Conservation (phyloP, 2,329 filamentous ascomycete species). For the Blastomyces parvus region DNA sequence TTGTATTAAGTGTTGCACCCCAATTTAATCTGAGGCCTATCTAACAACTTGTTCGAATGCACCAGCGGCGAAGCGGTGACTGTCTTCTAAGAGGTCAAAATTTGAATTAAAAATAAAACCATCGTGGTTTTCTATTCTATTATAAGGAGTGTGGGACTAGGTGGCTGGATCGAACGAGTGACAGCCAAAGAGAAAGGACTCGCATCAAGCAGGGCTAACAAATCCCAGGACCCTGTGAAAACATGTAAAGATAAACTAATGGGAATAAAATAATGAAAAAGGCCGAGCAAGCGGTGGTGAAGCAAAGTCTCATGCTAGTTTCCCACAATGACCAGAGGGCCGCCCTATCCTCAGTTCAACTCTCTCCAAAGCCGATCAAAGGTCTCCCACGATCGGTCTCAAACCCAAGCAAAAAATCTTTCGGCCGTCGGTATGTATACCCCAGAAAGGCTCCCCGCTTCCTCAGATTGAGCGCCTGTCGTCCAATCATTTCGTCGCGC, state of each 20-base stretch:
- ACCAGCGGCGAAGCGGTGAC: too few relatives aligned
- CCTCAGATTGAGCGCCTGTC: constrained; percentile 64
- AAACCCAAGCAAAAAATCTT: constrained; percentile 27
- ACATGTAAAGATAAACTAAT: not conserved
- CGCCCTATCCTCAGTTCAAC: not conserved
- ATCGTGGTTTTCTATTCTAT: not conserved
- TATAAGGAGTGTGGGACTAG: not conserved
- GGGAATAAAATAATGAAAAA: not conserved
- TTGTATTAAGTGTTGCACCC: not conserved
- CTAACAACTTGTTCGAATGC: not conserved
- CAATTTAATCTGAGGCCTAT: not conserved
- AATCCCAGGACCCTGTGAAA: not conserved
- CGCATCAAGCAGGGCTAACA: not conserved
- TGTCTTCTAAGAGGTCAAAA: not conserved
- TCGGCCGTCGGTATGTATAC: constrained; percentile 64
- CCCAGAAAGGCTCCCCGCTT: constrained; percentile 79
- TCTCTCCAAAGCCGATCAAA: constrained; percentile 10
- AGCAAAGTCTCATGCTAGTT: not conserved
- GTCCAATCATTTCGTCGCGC: constrained; percentile 58
- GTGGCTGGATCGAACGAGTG: not conserved
- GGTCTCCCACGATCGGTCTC: constrained; percentile 27
- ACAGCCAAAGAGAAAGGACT: not conserved
- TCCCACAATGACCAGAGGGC: not conserved
- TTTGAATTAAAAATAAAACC: constrained; percentile 13
- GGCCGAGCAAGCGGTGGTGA: not conserved